These are phyloP conservation scores for Microstroma glucosiphilum DNA, from an alignment of 1,284 basidiomycete genomes.

Conservation along the genomic window DNA sequence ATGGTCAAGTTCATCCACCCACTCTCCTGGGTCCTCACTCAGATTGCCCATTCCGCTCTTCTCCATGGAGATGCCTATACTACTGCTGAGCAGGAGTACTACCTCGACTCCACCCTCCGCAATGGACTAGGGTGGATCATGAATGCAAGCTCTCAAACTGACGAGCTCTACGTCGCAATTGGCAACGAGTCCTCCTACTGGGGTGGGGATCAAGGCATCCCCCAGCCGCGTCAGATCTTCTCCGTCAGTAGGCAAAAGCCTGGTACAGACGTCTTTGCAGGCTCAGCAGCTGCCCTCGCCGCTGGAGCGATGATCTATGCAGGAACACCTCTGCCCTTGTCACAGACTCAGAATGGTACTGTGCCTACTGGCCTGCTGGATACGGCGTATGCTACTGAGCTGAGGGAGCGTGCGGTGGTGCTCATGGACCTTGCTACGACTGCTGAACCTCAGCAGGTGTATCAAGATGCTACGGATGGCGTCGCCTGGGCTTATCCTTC, in stretches of 20 bases:
- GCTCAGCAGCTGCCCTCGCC: slow-evolving; percentile 75
- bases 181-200: slow-evolving; percentile 68
- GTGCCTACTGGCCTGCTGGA: slow-evolving; percentile 64
- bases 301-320: slow-evolving; percentile 75
- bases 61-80: slow-evolving; percentile 79
- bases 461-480: slow-evolving; percentile 64
- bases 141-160: slow-evolving; percentile 72
- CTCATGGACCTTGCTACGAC: slow-evolving; percentile 66
- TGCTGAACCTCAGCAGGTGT: slow-evolving; percentile 51
- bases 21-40: slow-evolving; percentile 71
- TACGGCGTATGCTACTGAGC: slow-evolving; percentile 63
- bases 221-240: slow-evolving; percentile 66
- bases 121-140: slow-evolving; percentile 89
- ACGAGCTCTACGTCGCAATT: slow-evolving; percentile 72
- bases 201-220: slow-evolving; percentile 78
- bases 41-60: slow-evolving; percentile 77
- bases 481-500: slow-evolving; percentile 67
- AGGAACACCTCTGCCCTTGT: slow-evolving; percentile 54
- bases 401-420: slow-evolving; percentile 67
- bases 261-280: slow-evolving; percentile 81
- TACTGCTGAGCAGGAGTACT: slow-evolving; percentile 72
- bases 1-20: slow-evolving; percentile 63
- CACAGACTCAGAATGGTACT: slow-evolving; percentile 8
- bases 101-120: slow-evolving; percentile 67
- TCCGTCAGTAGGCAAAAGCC: slow-evolving; percentile 69